Base-by-base conservation (phyloP, 106 monocot species). In the Posidonia australis region DNA sequence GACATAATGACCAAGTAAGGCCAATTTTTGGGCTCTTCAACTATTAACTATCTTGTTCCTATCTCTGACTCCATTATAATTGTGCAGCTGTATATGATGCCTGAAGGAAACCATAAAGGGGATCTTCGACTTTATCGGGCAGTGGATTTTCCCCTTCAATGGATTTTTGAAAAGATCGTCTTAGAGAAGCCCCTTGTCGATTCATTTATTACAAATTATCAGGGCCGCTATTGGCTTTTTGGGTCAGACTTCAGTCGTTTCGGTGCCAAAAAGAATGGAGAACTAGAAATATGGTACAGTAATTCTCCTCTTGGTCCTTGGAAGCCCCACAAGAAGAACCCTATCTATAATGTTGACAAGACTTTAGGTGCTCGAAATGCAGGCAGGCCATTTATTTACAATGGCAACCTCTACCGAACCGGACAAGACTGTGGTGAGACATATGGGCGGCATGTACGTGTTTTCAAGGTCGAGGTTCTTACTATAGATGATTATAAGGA, bases 201-300 rank as follows among this genome's bases (percentile, higher is more conserved):
- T 85, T 76, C 93, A 10, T 77, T 86, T 68, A 83, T 93, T 18
- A 74, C 88, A 24, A 61, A 85, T 19, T 66, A 79, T 53, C 52
- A 75, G 51, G 70, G 66, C 17, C 26, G 30, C 17, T 78, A 86
- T 64, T 93, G 86, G 89, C 83, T 93, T 61, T 84, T 89, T 64
- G 93, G 93, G 10, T 89, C 93, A 58, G 89, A 89, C 77, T 88
- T 84, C 70, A 83, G 75, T 44, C 70, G 64, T 52, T 72, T 55
- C 56, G 80, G 88, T 46, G 70, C 76, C 17, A 79, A 58, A 70
- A 83, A 78, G 63, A 93, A 89, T 52, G 83, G 86, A 47, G 83
- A 93, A 73, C 78, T 93, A 21, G 81, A 79, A 64, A 93, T 93
- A 41, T 93, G 83, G 81, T 80, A 89, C 30, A 89, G 88, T 66